A percentile compares a stretch with the other conserved stretches of the same genome.
Conservation (phyloP, 192 early-diverging fungal genomes). For the Linnemannia schmuckeri region DNA sequence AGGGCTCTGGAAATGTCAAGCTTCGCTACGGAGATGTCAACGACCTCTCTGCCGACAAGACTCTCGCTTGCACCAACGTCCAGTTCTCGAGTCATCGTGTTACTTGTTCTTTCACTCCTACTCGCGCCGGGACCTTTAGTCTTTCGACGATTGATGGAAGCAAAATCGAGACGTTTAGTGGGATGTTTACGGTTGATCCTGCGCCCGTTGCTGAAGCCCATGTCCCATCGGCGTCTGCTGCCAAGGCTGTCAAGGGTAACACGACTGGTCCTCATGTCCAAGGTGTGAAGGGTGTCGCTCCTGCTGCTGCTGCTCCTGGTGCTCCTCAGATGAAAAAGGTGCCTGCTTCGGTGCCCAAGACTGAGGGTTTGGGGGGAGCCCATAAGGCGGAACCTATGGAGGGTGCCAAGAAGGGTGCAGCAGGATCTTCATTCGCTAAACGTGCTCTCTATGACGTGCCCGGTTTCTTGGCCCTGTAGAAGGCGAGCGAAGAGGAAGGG, state of each 20-base stretch:
- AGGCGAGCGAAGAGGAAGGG: background rate
- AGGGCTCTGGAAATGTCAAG: background rate
- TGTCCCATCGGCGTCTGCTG: no score
- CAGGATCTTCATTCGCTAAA: background rate
- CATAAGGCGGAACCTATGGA: background rate
- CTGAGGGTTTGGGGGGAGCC: background rate
- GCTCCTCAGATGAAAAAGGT: background rate
- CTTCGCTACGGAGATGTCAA: conserved; percentile 9
- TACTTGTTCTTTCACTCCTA: conserved; percentile 16
- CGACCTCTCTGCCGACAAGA: background rate
- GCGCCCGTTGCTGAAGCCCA: background rate
- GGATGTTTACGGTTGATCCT: conserved; percentile 11
- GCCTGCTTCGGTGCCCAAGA: background rate
- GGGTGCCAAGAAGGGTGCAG: background rate
- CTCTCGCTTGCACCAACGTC: background rate
- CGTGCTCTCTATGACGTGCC: conserved; percentile 2
- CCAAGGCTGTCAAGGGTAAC: background rate
- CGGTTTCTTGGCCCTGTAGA: background rate
- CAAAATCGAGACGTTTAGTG: conserved; percentile 4
- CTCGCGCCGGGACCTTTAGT: background rate
- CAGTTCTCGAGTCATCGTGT: background rate
- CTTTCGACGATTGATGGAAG: conserved; percentile 7
- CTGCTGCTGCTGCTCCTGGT: background rate
- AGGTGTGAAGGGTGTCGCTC: background rate
- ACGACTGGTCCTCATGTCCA: background rate